Base-by-base conservation (phyloP, 1,284 basidiomycete species). In the Cryptococcus sp. region DNA sequence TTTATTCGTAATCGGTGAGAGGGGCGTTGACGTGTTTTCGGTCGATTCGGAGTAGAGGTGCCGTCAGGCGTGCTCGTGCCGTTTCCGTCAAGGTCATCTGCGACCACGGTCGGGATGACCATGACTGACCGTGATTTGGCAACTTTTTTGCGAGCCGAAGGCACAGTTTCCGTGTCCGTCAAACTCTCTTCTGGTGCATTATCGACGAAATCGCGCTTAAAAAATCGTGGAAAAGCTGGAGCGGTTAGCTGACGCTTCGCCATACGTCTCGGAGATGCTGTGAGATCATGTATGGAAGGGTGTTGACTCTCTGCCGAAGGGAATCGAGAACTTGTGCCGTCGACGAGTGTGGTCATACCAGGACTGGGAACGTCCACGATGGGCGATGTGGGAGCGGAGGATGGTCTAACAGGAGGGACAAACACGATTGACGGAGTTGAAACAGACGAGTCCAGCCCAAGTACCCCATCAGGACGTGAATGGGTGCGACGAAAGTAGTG, bases 1-100 rank as follows among this genome's bases (percentile, higher is more conserved):
- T 68, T 67, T 43, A 73, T 61, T 13, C 63, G 59, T 20, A 75
- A 57, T 49, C 67, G 60, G 43, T 53, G 52, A 3, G 57, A 59
- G n/a, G 38, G 55, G 2, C 54, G 45, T 39, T 53, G 40, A 17
- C 60, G 54, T 41, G 15, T 41, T 43, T 54, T 61, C 1, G 59
- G 58, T 29, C 62, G n/a, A 13, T 45, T 55, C 17, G 66, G 64
- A 11, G 62, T 58, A 5, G 58, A 55, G 10, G 34, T 41, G 44
- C 17, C 46, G n/a, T 5, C 23, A 49, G 23, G 5, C 13, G 23
- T 37, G 47, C 23, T 23, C 17, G 29, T 40, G 8, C 49, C 37
- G 20, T 40, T 22, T 15, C 37, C 47, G 29, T 49, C 19, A 26
- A 6, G 39, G 11, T 20, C 49, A 17, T 39, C 20, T 4, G 22